These are phyloP conservation scores for Cetraspora pellucida DNA, from an alignment of 192 early-diverging fungal species.

Conservation along the genomic window DNA sequence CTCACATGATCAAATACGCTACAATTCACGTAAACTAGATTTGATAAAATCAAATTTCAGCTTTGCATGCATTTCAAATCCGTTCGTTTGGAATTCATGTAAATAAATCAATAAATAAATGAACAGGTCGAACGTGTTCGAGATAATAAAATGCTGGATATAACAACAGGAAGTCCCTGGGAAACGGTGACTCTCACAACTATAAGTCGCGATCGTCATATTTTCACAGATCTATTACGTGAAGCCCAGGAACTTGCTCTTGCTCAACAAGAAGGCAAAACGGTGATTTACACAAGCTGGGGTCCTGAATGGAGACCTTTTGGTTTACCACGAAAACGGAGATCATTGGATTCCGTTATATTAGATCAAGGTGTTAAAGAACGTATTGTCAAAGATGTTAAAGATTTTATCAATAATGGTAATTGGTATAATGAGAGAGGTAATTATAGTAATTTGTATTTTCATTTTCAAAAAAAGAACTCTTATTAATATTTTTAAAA, in stretches of 20 bases:
- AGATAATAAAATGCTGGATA: constrained; percentile 87
- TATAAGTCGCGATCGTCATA: constrained; percentile 73
- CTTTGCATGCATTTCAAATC: background rate
- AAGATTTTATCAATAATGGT: constrained; percentile 75
- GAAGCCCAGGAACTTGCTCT: constrained; percentile 84
- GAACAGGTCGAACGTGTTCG: constrained; percentile 73
- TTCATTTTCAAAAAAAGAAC: background rate
- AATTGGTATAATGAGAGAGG: constrained; percentile 84
- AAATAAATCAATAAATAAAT: background rate
- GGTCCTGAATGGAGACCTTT: constrained; percentile 97
- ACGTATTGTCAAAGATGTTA: constrained; percentile 69
- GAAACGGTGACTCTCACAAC: constrained; percentile 95
- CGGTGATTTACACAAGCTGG: constrained; percentile 92
- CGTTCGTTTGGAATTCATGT: background rate
- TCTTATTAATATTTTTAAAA: background rate
- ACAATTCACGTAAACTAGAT: too few relatives aligned
- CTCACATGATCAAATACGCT: too few relatives aligned
- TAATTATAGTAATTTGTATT: background rate
- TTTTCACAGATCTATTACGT: constrained; percentile 76
- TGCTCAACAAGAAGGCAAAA: constrained; percentile 90
- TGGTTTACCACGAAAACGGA: constrained; percentile 84
- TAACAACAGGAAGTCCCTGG: constrained; percentile 89
- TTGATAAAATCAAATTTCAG: background rate
- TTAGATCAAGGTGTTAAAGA: constrained; percentile 69
- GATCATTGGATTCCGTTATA: constrained; percentile 72